Conservation (phyloP, 1,284 basidiomycete genomes). For the Puccinia triticina region DNA sequence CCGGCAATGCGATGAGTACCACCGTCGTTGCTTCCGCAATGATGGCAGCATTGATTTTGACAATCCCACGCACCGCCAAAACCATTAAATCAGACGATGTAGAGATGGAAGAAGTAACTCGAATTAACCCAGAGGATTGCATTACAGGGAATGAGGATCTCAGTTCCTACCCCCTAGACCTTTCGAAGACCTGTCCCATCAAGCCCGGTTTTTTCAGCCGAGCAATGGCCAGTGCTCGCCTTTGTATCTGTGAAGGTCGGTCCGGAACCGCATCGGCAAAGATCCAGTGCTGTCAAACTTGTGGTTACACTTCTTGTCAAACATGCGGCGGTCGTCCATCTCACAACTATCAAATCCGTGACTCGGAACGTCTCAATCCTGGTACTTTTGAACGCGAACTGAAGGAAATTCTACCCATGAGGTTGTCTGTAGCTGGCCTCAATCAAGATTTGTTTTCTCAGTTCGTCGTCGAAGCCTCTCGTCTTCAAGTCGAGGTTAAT, state of each 20-base stretch:
- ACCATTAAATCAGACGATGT: slow-evolving; percentile 62
- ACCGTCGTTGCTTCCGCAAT: slow-evolving; percentile 92
- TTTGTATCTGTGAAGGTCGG: slow-evolving; percentile 87
- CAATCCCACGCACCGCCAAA: slow-evolving; percentile 68
- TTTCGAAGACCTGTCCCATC: slow-evolving; percentile 67
- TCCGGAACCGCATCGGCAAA: slow-evolving; percentile 73
- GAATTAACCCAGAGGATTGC: slow-evolving; percentile 62
- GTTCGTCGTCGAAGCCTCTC: slow-evolving; percentile 67
- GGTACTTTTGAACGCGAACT: slow-evolving; percentile 73
- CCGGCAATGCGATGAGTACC: slow-evolving; percentile 89
- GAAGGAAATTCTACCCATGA: slow-evolving; percentile 85
- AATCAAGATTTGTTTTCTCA: slow-evolving; percentile 59
- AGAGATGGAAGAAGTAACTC: slow-evolving; percentile 64
- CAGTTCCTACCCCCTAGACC: slow-evolving; percentile 68
- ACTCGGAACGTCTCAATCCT: slow-evolving; percentile 65
- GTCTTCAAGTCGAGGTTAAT: slow-evolving; percentile 57
- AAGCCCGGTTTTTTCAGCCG: slow-evolving; percentile 68
- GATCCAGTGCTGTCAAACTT: slow-evolving; percentile 74
- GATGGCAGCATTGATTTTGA: slow-evolving; percentile 75
- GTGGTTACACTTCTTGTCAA: slow-evolving; percentile 77
- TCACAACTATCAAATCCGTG: slow-evolving; percentile 70
- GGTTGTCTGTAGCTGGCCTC: slow-evolving; percentile 69
- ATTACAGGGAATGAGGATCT: slow-evolving; percentile 75
- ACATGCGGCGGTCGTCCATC: slow-evolving; percentile 87
- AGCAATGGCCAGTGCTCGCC: slow-evolving; percentile 73